Percentiles rank a stretch among this genome's conserved stretches.
phyloP scores from a whole-genome alignment of 495 filamentous ascomycete genomes.

The Xylaria palmicola region DNA sequence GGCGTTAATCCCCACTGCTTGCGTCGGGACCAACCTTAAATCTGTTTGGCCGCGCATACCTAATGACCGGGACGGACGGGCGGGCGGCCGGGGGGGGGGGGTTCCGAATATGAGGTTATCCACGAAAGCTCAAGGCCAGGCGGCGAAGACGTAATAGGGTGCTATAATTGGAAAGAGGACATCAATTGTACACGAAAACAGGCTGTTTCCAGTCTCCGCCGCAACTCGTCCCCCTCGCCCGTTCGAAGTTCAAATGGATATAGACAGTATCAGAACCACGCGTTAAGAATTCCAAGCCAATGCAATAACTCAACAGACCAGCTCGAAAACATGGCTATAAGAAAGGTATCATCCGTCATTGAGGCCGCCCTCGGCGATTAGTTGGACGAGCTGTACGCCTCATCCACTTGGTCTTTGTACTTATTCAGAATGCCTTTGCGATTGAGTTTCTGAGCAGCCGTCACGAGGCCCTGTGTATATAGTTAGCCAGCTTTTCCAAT shows the following conservation, averaged over 20 bases:
- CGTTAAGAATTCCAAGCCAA: background rate
- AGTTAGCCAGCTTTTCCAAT: constrained; percentile 30
- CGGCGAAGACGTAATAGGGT: too few species aligned
- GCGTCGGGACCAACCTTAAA: background rate
- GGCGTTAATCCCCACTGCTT: background rate
- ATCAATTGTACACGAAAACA: constrained; percentile 3
- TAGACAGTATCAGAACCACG: background rate
- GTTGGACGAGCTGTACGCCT: constrained; percentile 51
- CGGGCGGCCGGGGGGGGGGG: too few species aligned
- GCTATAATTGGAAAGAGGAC: constrained; percentile 6
- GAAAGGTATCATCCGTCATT: background rate
- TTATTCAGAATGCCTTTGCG: constrained; percentile 64
- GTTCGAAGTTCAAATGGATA: background rate
- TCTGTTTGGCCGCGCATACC: background rate
- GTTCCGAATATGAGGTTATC: too few species aligned
- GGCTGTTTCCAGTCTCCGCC: too few species aligned
- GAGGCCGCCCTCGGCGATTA: constrained; percentile 7
- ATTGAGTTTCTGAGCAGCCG: constrained; percentile 77
- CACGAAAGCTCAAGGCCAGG: too few species aligned
- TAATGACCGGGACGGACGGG: background rate
- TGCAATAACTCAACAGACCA: background rate
- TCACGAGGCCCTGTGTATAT: constrained; percentile 57
- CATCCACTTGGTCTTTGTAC: constrained; percentile 63
- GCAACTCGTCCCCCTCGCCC: too few species aligned
- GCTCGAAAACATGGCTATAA: background rate